Evolutionary conservation across 805 yeast genomes (phyloP).

Genomic region (Yamadazyma phyllophila): DNA sequence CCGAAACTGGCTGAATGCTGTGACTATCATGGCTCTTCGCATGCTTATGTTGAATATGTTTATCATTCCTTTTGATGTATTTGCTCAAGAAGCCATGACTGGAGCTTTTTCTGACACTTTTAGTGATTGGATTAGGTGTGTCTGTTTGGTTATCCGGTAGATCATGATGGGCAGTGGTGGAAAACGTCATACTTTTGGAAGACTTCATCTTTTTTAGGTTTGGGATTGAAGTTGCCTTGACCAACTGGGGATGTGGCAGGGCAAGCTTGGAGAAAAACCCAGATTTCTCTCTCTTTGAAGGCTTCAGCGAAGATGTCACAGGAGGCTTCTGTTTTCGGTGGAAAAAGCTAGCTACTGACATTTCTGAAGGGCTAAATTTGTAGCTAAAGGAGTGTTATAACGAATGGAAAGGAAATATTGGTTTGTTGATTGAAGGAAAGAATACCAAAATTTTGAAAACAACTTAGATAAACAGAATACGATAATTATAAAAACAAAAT

Average conservation of each 20-base stretch:
- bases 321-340: conserved; percentile 1
- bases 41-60: not conserved
- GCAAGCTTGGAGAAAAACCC: not conserved
- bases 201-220: not conserved
- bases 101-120: not conserved
- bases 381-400: not conserved
- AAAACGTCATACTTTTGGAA: not conserved
- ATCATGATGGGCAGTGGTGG: not conserved
- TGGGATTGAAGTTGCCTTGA: not conserved
- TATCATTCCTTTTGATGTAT: not conserved
- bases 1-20: not conserved
- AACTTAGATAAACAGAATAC: not conserved
- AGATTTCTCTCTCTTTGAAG: not conserved
- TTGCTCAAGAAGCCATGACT: not conserved
- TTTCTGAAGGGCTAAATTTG: not conserved
- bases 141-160: not conserved
- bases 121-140: not conserved
- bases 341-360: not conserved
- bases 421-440: not conserved
- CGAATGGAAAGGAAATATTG: not conserved
- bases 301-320: not conserved
- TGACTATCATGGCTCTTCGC: not conserved
- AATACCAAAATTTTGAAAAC: not conserved
- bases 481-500: not conserved
- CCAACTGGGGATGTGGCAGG: not conserved